Evolutionary conservation across 257 asterid species (phyloP), one percentile per base, ranked within the genome.

Genomic region (Ehretia macrophylla): DNA sequence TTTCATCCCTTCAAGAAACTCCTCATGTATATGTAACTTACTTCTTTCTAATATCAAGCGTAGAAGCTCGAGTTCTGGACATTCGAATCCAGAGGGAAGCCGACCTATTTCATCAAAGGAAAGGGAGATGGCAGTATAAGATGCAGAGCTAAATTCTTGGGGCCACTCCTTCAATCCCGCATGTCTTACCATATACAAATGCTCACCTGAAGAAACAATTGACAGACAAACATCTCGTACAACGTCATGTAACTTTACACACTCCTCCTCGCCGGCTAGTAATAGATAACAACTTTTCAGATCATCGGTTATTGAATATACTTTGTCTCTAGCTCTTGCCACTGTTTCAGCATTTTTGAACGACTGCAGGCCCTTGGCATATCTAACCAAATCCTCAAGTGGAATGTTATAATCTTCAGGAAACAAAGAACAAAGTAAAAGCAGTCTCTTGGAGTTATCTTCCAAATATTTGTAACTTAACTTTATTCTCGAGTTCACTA

Each of bases 381-480:
- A 51, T 51, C 32, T 51, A 12, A 51, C 56, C 35, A 51, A 51
- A 51, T 18, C 56, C 17, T 51, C 56, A 51, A 51, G 56, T 21
- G 56, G 35, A 51, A 51, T 21, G 16, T 18, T 16, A 51, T 51
- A 19, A 51, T 51, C 56, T 19, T 51, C 32, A 8, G 56, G 56
- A 14, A 51, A 51, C 14, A 51, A 21, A 13, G 56, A 51, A 23
- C 56, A 59, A 51, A 70, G 55, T 27, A 64, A 20, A 58, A 70
- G 65, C 10, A 64, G 13, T 32, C 19, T 39, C 59, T 42, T 70
- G 35, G 63, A 65, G 32, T 59, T 51, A 59, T 59, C 42, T 46
- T 59, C 67, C 54, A 70, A 27, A 17, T 59, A 14, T n/a, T 59
- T 35, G 20, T 59, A 70, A 63, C 75, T 70, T n/a, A 18, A 35